Evolutionary conservation across 805 yeast genomes (phyloP), one percentile per base, ranked within the genome.

Genomic region (Yarrowia sp.): DNA sequence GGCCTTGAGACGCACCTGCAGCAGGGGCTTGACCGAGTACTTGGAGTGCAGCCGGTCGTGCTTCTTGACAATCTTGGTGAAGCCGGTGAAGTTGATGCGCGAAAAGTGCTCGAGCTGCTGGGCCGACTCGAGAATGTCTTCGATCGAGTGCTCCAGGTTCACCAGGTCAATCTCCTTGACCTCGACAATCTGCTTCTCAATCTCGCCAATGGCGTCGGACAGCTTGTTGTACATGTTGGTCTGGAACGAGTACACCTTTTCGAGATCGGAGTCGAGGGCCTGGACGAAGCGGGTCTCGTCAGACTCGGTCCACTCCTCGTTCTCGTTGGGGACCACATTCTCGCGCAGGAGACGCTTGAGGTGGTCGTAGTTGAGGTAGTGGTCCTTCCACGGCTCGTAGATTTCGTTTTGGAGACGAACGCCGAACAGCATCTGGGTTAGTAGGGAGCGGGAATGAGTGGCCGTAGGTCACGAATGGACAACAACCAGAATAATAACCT

Each of bases 11-110:
- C 99, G 81, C 27, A 93, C 97, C 66, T 90, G 89, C 68, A 94
- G 78, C 68, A 94, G 76, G 0, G 98, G 96, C 72, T 84, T 87
- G 22, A 93, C 97, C n/a, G 94, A 87, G 74, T 87, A 94, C 66
- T 84, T 80, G 31, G 91, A 82, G 74, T 92, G 97, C 66, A 93
- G 74, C 60, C 97, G 84, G 76, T 94, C 98, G 71, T 94, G 99
- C 76, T 93, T 93, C 77, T 93, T 92, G 66, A 92, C 97, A 68
- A 94, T 90, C 72, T 94, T 94, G 69, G 85, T 81, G 76, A 94
- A 93, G 1, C 97, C 99, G 13, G 99, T 93, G 77, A 87, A 94
- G 75, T 94, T 94, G 67, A 93, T 75, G 69, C 99, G 81, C 41
- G 96, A 87, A 76, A 94, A 94, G 71, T 84, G 89, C 72, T 92